Base-by-base conservation (phyloP, 2,329 filamentous ascomycete species). In the Diaporthe nobilis region DNA sequence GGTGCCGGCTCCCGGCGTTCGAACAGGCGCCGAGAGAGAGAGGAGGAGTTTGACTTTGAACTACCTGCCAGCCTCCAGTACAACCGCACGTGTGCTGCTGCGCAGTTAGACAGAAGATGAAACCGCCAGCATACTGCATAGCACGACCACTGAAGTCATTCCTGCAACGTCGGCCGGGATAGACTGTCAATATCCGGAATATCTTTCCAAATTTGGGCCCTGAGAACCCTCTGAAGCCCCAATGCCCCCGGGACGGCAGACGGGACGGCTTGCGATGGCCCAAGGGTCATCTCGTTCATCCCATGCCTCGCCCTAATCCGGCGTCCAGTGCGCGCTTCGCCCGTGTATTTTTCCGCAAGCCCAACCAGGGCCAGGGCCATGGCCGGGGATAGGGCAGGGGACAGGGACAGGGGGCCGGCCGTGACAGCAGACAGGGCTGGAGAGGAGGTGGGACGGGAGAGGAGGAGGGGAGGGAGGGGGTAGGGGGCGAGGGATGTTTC, bases 391-490 rank as follows among this genome's bases (percentile, higher is more conserved):
- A 12, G 55, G 58, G 13, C 58, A 3, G 37, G 22, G 34, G 42
- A 22, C 47, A 37, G 31, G 63, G 44, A 17, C 47, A 51, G 34
- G 63, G 63, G 47, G 17, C 1, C 20, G 28, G 37, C 15, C 37
- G 22, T 63, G 60, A 63, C 60, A 68, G 44, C 63, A 25, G 31
- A 25, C 63, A 68, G 63, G 63, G 63, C 63, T 68, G 63, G 63
- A 68, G 63, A 68, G 63, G 63, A 49, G 61, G 42, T 31, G 61
- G 39, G 25, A 22, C 17, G 9, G n/a, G 58, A 61, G 58, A 42
- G 37, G 28, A 25, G 39, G 39, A 22, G 9, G 60, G 25, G 61
- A 13, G 42, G 12, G 42, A 20, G 20, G 28, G 44, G 3, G 20
- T 12, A 20, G 53, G 53, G 53, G 51, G 22, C 20, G 42, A 49